Conservation (phyloP, 495 filamentous ascomycete genomes). For the Stereocaulon alpinum region DNA sequence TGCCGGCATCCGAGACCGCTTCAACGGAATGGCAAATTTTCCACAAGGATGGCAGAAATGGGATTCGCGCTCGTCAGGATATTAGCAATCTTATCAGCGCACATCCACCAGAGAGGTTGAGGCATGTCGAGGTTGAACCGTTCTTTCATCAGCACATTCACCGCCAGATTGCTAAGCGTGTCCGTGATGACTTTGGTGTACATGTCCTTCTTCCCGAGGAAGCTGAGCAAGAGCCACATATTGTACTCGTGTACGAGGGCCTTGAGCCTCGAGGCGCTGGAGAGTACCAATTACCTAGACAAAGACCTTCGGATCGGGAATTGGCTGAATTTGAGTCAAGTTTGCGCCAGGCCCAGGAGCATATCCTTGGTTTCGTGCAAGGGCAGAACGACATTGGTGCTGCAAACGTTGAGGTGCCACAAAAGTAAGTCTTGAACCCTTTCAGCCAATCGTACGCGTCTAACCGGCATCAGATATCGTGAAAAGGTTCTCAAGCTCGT, state of each 20-base stretch:
- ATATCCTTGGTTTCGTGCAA: slow-evolving; percentile 58
- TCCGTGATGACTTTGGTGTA: slow-evolving; percentile 68
- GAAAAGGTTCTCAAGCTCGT: slow-evolving; percentile 71
- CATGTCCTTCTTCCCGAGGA: slow-evolving; percentile 65
- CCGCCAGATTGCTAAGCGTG: slow-evolving; percentile 47
- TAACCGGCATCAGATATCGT: slow-evolving; percentile 38
- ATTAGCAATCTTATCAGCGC: slow-evolving; percentile 69
- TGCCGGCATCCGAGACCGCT: slow-evolving; percentile 53
- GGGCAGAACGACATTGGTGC: slow-evolving; percentile 60
- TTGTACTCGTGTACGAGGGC: slow-evolving; percentile 81
- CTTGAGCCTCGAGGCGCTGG: slow-evolving; percentile 36
- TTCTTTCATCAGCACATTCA: slow-evolving; percentile 77
- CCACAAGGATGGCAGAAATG: slow-evolving; percentile 72
- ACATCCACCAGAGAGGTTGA: slow-evolving; percentile 67
- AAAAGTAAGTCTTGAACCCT: slow-evolving; percentile 45
- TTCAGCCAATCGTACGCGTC: slow-evolving; percentile 22
- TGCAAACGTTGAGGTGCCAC: slow-evolving; percentile 54
- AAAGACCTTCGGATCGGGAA: slow-evolving; percentile 49
- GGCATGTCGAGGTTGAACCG: slow-evolving; percentile 62
- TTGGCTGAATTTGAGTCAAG: slow-evolving; percentile 55
- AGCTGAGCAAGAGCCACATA: slow-evolving; percentile 44
- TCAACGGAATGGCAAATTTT: slow-evolving; percentile 72
- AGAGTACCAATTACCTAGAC: slow-evolving; percentile 57
- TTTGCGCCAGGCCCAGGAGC: slow-evolving; percentile 60
- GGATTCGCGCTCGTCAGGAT: slow-evolving; percentile 66